Percentiles rank a stretch among this genome's conserved stretches.
These are phyloP conservation scores for Neopestalotiopsis sp. DNA, from an alignment of 2,329 filamentous ascomycete genomes.

Conservation along the genomic window DNA sequence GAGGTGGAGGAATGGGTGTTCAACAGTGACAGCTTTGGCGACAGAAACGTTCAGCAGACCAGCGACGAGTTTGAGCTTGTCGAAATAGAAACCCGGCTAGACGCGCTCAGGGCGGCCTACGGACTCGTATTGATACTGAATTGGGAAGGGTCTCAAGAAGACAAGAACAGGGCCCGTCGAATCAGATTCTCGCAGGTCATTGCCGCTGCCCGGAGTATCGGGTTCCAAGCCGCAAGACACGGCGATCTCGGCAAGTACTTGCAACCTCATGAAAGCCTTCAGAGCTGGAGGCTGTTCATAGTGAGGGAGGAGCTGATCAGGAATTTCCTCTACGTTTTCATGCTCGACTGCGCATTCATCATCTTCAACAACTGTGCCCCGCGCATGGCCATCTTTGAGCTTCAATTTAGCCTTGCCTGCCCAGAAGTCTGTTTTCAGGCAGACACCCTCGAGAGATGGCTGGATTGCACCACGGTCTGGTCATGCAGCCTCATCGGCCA, in stretches of 20 bases:
- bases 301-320: conserved; percentile 34
- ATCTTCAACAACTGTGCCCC: conserved; percentile 37
- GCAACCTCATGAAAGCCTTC: background rate
- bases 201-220: conserved; percentile 22
- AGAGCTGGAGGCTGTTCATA: conserved; percentile 10
- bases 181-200: conserved; percentile 32
- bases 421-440: conserved; percentile 37
- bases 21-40: conserved; percentile 24
- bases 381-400: conserved; percentile 32
- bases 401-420: conserved; percentile 32
- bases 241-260: background rate
- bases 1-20: conserved; percentile 31
- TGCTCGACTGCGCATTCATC: conserved; percentile 35
- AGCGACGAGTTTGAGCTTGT: background rate
- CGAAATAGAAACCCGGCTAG: background rate
- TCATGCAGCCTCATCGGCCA: conserved; percentile 26
- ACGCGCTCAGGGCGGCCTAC: conserved; percentile 30
- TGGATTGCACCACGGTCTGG: conserved; percentile 26
- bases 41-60: background rate
- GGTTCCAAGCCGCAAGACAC: background rate
- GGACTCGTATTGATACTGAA: conserved; percentile 31
- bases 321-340: conserved; percentile 33
- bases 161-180: conserved; percentile 28
- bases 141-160: conserved; percentile 29
- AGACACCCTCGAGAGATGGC: conserved; percentile 28